Base-by-base conservation (phyloP, 2,329 filamentous ascomycete species). In the Sordariomycetes sp. region DNA sequence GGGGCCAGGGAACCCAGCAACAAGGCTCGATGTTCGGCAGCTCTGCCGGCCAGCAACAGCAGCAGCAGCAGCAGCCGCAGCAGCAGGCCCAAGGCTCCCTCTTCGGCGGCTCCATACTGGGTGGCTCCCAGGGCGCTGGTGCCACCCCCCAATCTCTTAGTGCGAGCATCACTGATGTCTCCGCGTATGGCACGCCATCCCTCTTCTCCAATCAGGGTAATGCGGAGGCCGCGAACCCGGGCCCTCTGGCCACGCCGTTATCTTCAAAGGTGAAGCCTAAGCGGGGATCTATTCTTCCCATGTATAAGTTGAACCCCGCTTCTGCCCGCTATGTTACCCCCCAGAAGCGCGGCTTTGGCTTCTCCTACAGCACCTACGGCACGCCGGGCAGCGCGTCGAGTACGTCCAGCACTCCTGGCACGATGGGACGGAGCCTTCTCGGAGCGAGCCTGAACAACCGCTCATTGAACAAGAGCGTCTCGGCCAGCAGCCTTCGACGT, bases 281-380 rank as follows among this genome's bases (percentile, higher is more conserved):
- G 71, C 88, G 90, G 69, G 85, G 82, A 62, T 87, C 89, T 11
- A 88, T 93, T 51, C 74, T 96, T 58, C 91, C 91, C 2, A 85
- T 94, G 68, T 91, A 93, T 76, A 94, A 92, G 73, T 80, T 96
- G 63, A 93, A 90, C 53, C 90, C 91, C 0, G 83, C 84, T 53
- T 86, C 89, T 10, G 87, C 88, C 24, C 87, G 91, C 54, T 86
- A 92, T 59, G 81, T 86, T 34, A 96, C 91, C 0, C 91, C 92
- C 0, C 89, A 91, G 64, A 93, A 90, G 73, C 83, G 88, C 59
- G 90, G 90, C 5, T 97, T 90, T 68, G 93, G 93, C 2, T 96
- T 97, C 70, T 91, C 88, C 1, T 97, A 97, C 72, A 96, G 91
- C 62, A 91, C 87, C 2, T 96, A 96, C 65, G 90, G 90, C 52